These are phyloP conservation scores for Brassica nigra DNA, from an alignment of 345 rosid species.

Conservation along the genomic window DNA sequence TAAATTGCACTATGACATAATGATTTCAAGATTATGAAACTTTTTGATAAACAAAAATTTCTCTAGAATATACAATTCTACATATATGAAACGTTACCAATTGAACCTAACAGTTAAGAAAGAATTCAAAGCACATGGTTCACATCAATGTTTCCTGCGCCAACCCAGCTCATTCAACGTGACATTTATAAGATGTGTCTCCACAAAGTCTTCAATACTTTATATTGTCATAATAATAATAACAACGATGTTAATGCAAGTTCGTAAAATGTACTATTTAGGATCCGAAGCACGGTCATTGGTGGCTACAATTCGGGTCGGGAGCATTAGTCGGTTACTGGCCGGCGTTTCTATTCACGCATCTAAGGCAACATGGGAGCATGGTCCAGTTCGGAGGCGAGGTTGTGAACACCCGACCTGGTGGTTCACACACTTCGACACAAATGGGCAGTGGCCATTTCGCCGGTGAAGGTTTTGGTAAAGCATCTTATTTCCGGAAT, in stretches of 20 bases:
- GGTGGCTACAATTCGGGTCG: slow-evolving; percentile 98
- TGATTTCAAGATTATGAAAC: neutral
- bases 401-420: slow-evolving; percentile 65
- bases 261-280: slow-evolving; percentile 31
- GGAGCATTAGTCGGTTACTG: slow-evolving; percentile 90
- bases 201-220: slow-evolving; percentile 6
- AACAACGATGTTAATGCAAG: neutral
- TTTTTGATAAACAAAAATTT: neutral
- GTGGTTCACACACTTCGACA: slow-evolving; percentile 82
- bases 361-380: slow-evolving; percentile 75
- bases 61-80: neutral
- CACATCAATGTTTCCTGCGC: slow-evolving; percentile 29
- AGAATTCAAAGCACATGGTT: slow-evolving; percentile 30
- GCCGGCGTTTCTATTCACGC: slow-evolving; percentile 83
- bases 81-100: neutral
- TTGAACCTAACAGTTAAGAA: slow-evolving; percentile 5
- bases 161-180: slow-evolving; percentile 23
- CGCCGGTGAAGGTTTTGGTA: slow-evolving; percentile 86
- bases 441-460: slow-evolving; percentile 99
- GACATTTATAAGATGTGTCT: slow-evolving; percentile 24
- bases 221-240: neutral
- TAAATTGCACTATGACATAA: neutral
- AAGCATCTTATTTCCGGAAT: slow-evolving; percentile 87
- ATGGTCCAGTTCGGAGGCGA: slow-evolving; percentile 98
- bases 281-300: slow-evolving; percentile 99